phyloP scores from a whole-genome alignment of 768 basidiomycete genomes.

The Dioszegia crocea region DNA sequence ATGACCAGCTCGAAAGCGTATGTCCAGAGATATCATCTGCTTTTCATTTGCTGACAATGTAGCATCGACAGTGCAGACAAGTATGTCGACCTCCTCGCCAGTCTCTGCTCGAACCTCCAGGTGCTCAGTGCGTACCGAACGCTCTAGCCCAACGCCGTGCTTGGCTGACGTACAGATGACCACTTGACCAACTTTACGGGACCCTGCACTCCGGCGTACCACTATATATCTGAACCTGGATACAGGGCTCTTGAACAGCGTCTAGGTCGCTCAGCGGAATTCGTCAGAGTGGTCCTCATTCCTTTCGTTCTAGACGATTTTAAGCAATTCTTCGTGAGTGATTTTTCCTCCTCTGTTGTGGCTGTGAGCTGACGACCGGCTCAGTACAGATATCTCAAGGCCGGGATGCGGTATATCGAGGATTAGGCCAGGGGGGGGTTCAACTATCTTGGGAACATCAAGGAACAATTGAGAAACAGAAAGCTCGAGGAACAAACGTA shows the following conservation, averaged over 20 bases:
- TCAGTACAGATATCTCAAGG: slow-evolving; percentile 35
- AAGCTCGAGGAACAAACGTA: no score
- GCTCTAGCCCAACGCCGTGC: not conserved
- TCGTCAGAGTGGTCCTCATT: slow-evolving; percentile 28
- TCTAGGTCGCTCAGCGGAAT: slow-evolving; percentile 25
- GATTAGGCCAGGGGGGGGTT: slow-evolving; percentile 11
- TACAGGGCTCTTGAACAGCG: slow-evolving; percentile 23
- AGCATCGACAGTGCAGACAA: slow-evolving; percentile 32
- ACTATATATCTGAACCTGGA: slow-evolving; percentile 16
- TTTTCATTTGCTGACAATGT: not conserved
- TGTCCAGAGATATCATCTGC: slow-evolving; percentile 8
- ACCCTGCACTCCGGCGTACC: slow-evolving; percentile 27
- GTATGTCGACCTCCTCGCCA: slow-evolving; percentile 36
- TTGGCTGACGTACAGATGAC: slow-evolving; percentile 20
- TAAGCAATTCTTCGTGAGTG: slow-evolving; percentile 45
- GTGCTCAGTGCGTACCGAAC: slow-evolving; percentile 27
- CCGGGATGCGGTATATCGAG: slow-evolving; percentile 34
- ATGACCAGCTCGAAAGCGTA: slow-evolving; percentile 21
- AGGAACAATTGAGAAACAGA: no score
- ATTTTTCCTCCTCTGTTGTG: not conserved
- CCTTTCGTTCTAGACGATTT: slow-evolving; percentile 41
- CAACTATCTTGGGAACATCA: no score
- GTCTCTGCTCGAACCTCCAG: slow-evolving; percentile 29
- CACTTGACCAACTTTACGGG: slow-evolving; percentile 30
- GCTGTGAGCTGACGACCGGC: no score